Conservation (phyloP, 1,284 basidiomycete species). For the Apiotrichum montevideense region DNA sequence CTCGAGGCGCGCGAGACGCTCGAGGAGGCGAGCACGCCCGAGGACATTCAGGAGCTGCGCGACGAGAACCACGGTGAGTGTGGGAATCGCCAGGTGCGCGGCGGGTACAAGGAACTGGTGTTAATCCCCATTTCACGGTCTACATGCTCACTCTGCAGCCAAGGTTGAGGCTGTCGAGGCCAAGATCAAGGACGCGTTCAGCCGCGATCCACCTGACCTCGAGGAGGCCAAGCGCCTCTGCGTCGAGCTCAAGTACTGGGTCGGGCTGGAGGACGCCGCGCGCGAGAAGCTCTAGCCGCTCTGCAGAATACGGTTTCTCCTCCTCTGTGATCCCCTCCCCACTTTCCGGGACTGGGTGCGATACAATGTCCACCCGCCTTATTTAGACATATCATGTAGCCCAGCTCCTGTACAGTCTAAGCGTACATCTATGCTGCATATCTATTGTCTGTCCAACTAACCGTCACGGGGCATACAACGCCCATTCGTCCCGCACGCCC, state of each 20-base stretch:
- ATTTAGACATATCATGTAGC: too few relatives aligned
- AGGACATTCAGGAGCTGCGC: slow-evolving; percentile 55
- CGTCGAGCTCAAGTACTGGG: slow-evolving; percentile 68
- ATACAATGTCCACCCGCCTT: too few relatives aligned
- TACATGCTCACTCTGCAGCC: slow-evolving; percentile 45
- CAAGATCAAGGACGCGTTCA: slow-evolving; percentile 49
- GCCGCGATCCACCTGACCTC: slow-evolving; percentile 53
- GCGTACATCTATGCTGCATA: background rate
- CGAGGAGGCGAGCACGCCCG: slow-evolving; percentile 56
- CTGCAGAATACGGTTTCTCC: too few relatives aligned
- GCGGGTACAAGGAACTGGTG: too few relatives aligned
- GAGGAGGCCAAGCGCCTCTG: slow-evolving; percentile 55
- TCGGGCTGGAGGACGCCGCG: slow-evolving; percentile 66
- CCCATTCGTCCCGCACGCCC: slow-evolving; percentile 11
- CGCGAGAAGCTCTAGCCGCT: slow-evolving; percentile 37
- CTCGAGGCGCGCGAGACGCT: slow-evolving; percentile 76
- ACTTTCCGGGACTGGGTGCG: too few relatives aligned
- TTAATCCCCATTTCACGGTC: background rate
- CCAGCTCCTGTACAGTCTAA: background rate
- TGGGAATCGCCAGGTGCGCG: too few relatives aligned
- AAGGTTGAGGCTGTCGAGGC: slow-evolving; percentile 53
- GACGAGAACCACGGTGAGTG: slow-evolving; percentile 59
- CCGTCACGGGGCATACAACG: background rate
- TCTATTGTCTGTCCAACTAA: background rate
- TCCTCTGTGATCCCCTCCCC: too few relatives aligned